Conservation (phyloP, 2,329 filamentous ascomycete genomes). For the Cladophialophora bantiana region DNA sequence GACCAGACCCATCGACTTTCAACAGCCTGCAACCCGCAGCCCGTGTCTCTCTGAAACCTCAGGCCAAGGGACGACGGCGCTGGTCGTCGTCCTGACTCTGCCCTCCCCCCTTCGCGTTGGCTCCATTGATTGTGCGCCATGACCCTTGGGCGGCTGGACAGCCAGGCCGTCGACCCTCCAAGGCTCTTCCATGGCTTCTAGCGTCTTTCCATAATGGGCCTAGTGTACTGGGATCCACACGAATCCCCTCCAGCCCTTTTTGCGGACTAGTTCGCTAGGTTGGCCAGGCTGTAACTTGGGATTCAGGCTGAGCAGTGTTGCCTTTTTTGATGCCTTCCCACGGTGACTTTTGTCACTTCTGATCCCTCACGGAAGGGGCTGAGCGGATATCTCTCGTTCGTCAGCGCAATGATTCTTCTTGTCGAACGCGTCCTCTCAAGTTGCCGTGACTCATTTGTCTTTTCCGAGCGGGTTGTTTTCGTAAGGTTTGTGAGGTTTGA, state of each 20-base stretch:
- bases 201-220: conserved; percentile 1
- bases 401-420: not conserved
- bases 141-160: not conserved
- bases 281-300: no score
- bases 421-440: no score
- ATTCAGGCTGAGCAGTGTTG: not conserved
- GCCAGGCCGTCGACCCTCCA: not conserved
- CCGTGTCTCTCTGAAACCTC: not conserved
- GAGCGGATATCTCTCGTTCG: not conserved
- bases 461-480: no score
- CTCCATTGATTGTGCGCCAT: not conserved
- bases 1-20: not conserved
- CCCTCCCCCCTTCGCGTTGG: no score
- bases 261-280: no score
- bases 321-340: not conserved
- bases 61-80: not conserved
- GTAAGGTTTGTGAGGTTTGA: no score
- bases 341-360: not conserved
- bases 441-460: no score
- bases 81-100: not conserved
- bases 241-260: no score
- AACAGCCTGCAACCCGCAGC: not conserved
- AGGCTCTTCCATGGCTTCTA: conserved; percentile 12
- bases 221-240: not conserved
- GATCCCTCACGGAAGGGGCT: not conserved